phyloP scores from a whole-genome alignment of 768 basidiomycete species.

The Gautieria morchelliformis region DNA sequence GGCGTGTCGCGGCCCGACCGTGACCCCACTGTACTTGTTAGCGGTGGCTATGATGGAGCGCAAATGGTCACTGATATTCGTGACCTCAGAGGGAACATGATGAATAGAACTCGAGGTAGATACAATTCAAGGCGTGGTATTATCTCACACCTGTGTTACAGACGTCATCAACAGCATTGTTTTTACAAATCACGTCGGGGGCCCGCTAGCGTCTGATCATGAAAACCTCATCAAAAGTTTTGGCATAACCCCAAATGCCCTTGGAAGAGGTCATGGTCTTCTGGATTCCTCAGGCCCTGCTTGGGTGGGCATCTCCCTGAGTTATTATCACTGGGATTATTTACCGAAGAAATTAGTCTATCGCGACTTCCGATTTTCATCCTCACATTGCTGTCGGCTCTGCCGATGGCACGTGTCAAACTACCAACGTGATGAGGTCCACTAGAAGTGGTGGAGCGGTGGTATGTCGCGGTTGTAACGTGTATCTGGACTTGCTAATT shows the following conservation, averaged over 20 bases:
- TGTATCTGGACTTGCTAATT: not conserved
- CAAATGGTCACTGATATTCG: constrained; percentile 70
- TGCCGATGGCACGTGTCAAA: constrained; percentile 73
- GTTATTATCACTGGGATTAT: not conserved
- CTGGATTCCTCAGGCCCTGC: constrained; percentile 71
- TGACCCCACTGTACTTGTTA: constrained; percentile 66
- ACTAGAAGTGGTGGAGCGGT: constrained; percentile 64
- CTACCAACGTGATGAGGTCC: constrained; percentile 60
- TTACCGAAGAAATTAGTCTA: constrained; percentile 34
- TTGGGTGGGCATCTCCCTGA: constrained; percentile 49
- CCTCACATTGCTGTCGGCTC: constrained; percentile 76
- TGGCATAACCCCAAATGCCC: constrained; percentile 59
- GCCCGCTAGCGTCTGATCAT: constrained; percentile 70
- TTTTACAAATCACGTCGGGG: constrained; percentile 60
- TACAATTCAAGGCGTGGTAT: not conserved
- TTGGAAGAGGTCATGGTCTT: constrained; percentile 63
- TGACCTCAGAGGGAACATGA: constrained; percentile 52
- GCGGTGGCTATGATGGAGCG: constrained; percentile 74
- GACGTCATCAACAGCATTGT: constrained; percentile 63
- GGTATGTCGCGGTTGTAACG: constrained; percentile 31
- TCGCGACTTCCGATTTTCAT: constrained; percentile 76
- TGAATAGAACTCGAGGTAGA: constrained; percentile 71
- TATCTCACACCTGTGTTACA: constrained; percentile 18
- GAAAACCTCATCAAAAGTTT: constrained; percentile 74
- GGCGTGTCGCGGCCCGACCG: constrained; percentile 37